Evolutionary conservation across 2,329 filamentous ascomycete genomes (phyloP).

Genomic region (Colletotrichum sp.): DNA sequence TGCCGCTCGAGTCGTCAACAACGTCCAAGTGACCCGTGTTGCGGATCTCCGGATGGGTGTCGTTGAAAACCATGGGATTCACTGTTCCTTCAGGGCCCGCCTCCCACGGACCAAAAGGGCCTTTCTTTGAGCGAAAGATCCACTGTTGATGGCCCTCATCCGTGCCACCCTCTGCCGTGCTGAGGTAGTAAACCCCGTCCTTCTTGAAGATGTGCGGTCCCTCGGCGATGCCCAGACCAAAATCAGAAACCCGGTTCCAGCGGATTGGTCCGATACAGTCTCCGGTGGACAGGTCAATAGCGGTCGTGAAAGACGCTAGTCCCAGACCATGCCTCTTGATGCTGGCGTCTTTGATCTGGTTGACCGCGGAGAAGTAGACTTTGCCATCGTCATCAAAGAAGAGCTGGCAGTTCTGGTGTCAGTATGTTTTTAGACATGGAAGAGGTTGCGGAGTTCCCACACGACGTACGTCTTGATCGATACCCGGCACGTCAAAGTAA

Average conservation of each 20-base stretch:
- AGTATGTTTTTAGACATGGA: not conserved
- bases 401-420: not conserved
- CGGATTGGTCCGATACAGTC: not conserved
- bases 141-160: constrained; percentile 32
- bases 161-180: constrained; percentile 53
- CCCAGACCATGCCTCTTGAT: not conserved
- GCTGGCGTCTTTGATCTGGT: not conserved
- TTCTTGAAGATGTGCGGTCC: constrained; percentile 50
- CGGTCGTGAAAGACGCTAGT: not conserved
- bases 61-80: constrained; percentile 23
- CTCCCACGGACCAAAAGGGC: constrained; percentile 37
- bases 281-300: not conserved
- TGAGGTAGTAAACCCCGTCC: constrained; percentile 51
- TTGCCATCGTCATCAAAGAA: not conserved
- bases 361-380: not conserved
- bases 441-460: no score
- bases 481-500: not conserved
- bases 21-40: constrained; percentile 35
- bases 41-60: constrained; percentile 37
- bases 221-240: not conserved
- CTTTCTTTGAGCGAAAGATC: constrained; percentile 39
- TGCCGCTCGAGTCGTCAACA: constrained; percentile 34
- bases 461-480: not conserved
- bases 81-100: not conserved
- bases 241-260: not conserved